Conservation (phyloP, 768 basidiomycete species). For the Tylopilus balloui region DNA sequence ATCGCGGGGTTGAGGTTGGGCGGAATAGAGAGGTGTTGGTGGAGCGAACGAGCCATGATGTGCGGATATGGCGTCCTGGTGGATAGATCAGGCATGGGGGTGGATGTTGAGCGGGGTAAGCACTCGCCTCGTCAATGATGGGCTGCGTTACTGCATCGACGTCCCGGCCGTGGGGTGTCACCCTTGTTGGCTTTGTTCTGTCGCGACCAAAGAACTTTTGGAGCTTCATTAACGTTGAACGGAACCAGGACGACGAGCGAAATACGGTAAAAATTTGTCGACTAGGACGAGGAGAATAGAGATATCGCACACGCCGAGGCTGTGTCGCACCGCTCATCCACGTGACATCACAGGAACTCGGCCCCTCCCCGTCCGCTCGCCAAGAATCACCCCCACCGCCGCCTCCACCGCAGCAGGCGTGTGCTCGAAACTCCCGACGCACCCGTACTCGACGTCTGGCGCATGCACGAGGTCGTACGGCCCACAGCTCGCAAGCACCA, state of each 20-base stretch:
- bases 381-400: constrained; percentile 42
- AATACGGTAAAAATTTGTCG: not conserved
- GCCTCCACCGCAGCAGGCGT: constrained; percentile 48
- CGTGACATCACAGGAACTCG: constrained; percentile 22
- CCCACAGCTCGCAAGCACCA: constrained; percentile 58
- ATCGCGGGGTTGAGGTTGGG: constrained; percentile 7
- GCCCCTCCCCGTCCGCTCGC: constrained; percentile 18
- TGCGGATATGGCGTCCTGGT: constrained; percentile 24
- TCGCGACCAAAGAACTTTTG: constrained; percentile 52
- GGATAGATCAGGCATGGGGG: not conserved
- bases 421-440: constrained; percentile 56
- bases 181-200: constrained; percentile 40
- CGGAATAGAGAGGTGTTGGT: not conserved
- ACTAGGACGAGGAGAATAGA: not conserved
- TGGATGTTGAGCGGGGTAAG: not conserved
- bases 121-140: constrained; percentile 30
- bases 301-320: constrained; percentile 18
- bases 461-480: constrained; percentile 53
- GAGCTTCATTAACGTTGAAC: constrained; percentile 41
- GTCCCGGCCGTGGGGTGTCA: constrained; percentile 24
- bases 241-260: not conserved
- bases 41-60: constrained; percentile 18
- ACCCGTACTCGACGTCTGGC: constrained; percentile 30
- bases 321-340: constrained; percentile 19
- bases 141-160: constrained; percentile 15